phyloP scores from a whole-genome alignment of 2,329 filamentous ascomycete genomes.

The Blumeriella jaapii region DNA sequence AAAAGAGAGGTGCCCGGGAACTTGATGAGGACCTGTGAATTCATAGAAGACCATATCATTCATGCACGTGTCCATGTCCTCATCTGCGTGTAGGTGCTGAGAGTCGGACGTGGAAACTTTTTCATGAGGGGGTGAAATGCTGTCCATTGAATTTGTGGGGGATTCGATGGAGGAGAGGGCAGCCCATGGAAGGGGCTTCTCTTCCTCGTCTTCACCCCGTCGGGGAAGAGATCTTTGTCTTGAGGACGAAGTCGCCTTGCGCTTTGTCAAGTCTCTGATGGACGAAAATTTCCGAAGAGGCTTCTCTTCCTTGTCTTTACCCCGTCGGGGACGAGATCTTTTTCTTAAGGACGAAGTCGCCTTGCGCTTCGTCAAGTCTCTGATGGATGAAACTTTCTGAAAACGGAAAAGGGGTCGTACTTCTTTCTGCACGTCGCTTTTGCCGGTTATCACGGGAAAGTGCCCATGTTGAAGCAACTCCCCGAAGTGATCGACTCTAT shows the following conservation, averaged over 20 bases:
- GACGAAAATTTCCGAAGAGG: not conserved
- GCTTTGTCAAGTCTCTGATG: conserved; percentile 8
- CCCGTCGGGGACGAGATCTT: not conserved
- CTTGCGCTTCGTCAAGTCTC: conserved; percentile 15
- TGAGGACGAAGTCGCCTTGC: conserved; percentile 14
- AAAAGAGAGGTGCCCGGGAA: conserved; percentile 10
- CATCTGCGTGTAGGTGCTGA: too few species aligned
- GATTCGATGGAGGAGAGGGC: too few species aligned
- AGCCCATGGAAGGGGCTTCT: not conserved
- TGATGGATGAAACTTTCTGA: conserved; percentile 10
- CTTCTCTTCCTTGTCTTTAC: conserved; percentile 1
- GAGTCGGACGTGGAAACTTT: too few species aligned
- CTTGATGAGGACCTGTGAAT: conserved; percentile 6
- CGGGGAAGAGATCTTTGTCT: conserved; percentile 1
- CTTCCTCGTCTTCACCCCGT: not conserved
- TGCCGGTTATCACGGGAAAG: conserved; percentile 81
- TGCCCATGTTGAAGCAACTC: conserved; percentile 79
- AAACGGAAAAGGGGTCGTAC: conserved; percentile 18
- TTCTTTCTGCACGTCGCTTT: conserved; percentile 85
- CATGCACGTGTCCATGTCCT: too few species aligned
- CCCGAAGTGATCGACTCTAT: conserved; percentile 84
- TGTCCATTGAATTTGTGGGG: too few species aligned
- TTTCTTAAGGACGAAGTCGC: conserved; percentile 8
- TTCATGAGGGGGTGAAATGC: too few species aligned
- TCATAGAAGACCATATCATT: conserved; percentile 13